Evolutionary conservation across 2,329 filamentous ascomycete genomes (phyloP).

Genomic region (Cladosporium sp.): DNA sequence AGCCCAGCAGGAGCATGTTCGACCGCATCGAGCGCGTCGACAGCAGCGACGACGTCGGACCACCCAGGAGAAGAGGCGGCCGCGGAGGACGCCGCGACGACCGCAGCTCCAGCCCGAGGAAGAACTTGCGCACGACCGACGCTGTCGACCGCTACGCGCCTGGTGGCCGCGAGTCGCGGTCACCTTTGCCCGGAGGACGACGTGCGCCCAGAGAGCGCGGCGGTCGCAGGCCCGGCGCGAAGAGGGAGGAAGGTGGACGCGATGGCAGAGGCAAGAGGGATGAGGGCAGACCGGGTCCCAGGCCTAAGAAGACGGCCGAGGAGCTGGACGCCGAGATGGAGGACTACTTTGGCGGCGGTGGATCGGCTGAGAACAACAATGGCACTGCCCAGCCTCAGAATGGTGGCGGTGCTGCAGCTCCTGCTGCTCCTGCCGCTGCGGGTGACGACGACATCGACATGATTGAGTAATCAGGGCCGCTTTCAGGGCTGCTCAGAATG

Average conservation of each 20-base stretch:
- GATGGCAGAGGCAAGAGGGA: slow-evolving; percentile 42
- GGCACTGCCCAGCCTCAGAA: slow-evolving; percentile 36
- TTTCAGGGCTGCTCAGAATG: no score
- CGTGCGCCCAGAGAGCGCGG: slow-evolving; percentile 43
- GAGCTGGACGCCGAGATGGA: slow-evolving; percentile 97
- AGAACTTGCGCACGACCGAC: slow-evolving; percentile 55
- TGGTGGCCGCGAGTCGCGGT: slow-evolving; percentile 50
- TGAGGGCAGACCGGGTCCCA: slow-evolving; percentile 47
- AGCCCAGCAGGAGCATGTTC: slow-evolving; percentile 59
- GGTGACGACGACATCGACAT: slow-evolving; percentile 32
- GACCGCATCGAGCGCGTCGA: slow-evolving; percentile 57
- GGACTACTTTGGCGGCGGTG: slow-evolving; percentile 69
- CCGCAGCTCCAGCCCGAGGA: slow-evolving; percentile 44
- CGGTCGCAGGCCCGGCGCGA: slow-evolving; percentile 41
- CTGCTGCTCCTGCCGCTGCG: slow-evolving; percentile 16
- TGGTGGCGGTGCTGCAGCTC: slow-evolving; percentile 29
- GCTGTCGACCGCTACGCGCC: slow-evolving; percentile 79
- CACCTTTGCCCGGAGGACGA: slow-evolving; percentile 40
- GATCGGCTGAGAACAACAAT: slow-evolving; percentile 16
- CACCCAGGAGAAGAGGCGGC: slow-evolving; percentile 11
- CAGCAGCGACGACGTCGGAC: slow-evolving; percentile 28
- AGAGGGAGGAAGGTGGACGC: slow-evolving; percentile 39
- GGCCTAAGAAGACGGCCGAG: slow-evolving; percentile 77
- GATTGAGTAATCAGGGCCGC: no score
- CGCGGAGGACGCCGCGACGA: slow-evolving; percentile 24